Base-by-base conservation (phyloP, 495 filamentous ascomycete genomes). In the Rostrohypoxylon terebratum region DNA sequence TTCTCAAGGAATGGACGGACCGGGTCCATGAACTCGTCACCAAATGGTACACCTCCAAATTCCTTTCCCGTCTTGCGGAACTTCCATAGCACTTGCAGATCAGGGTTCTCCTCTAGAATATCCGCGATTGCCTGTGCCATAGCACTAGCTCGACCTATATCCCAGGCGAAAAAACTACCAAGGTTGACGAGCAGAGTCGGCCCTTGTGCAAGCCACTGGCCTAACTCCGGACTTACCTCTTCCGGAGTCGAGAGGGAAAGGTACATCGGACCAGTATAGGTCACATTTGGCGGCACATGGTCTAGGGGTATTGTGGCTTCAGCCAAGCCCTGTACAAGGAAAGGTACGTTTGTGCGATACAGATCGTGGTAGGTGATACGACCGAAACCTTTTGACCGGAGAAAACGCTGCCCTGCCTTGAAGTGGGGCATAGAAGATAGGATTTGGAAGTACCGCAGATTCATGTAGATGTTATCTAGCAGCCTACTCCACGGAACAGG, bases 121-220 rank as follows among this genome's bases (percentile, higher is more conserved):
- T 70, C 70, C n/a, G 79, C 78, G 36, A 86, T 79, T 2, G 82
- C 70, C 51, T 75, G 21, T 0, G 81, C 81, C 38, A 84, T 81
- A 0, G 73, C 60, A 0, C 69, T 68, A 6, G 83, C 81, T 1
- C 79, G 74, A 3, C 67, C 77, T 58, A 81, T 61, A 38, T 62
- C 72, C 47, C 70, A 74, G 1, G 54, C 33, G 23, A 77, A 81
- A 9, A 81, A 76, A 0, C 82, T 85, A 0, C 86, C 86, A 0
- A 87, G 81, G 62, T 83, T 86, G 38, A 88, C 79, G 14, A 88
- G 74, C 7, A 88, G 68, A 0, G 84, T 87, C 5, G 84, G 82
- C 4, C 59, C 73, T 2, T 78, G 74, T 2, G 76, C 66, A 14
- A 88, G 77, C 86, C 86, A 88, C 9, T 63, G 42, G 18, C 72